Base-by-base conservation (phyloP, 345 rosid species). In the Sisymbrium irio region DNA sequence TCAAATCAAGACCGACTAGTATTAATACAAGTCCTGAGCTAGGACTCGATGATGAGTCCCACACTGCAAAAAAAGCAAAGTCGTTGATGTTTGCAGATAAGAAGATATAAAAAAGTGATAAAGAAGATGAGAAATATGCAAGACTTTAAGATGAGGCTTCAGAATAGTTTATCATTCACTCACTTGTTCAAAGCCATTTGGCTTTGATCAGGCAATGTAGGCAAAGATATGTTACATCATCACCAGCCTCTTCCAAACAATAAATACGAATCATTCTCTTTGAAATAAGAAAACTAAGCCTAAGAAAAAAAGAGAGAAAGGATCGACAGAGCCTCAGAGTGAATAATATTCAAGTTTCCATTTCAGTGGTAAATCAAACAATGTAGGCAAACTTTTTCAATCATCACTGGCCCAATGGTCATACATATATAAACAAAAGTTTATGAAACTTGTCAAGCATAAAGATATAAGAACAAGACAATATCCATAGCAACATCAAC, bases 141-240 rank as follows among this genome's bases (percentile, higher is more conserved):
- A 55, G n/a, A 54, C 37, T 28, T 12, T 1, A 49, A 20, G 30
- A 18, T 11, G 35, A 42, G 62, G 68, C 73, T 59, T 75, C 73
- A 67, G 78, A 67, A 60, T 3, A 20, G 62, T 9, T 41, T 30
- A 75, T 75, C 73, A 50, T 50, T 75, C 78, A 75, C 20, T 75
- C 78, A 75, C 20, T 74, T 59, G 62, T 8, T 74, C 73, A 75
- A 59, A 75, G 73, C 62, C 9, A 32, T 19, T 13, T 3, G 19
- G 55, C 73, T 59, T 50, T 58, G 73, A 75, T 75, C 78, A 75
- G 78, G 32, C 73, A 75, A 75, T 75, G 73, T 75, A 75, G 78
- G 78, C 78, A 53, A 59, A 53, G 77, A 74, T 63, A 71, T 77
- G 22, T 35, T 32, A 40, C 78, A 75, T 75, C 78, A 75, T 75